Evolutionary conservation across 768 basidiomycete species (phyloP), one percentile per base, ranked within the genome.

Genomic region (Phylloporus arenicola): DNA sequence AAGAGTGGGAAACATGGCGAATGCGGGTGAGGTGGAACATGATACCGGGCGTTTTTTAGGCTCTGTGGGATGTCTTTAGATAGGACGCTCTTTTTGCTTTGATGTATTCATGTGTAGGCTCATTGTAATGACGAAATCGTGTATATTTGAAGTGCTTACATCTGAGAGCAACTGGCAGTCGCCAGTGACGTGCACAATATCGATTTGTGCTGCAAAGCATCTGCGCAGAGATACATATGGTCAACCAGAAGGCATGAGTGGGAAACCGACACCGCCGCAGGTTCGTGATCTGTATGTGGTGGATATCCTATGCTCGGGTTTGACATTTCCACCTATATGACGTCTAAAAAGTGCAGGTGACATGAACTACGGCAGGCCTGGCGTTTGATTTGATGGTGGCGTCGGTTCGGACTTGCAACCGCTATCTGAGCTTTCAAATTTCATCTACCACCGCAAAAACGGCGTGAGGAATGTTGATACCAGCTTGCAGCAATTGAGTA

Each of bases 1-100:
- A 48, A 34, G 45, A 58, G 16, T 60, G 56, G 60, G 54, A 50
- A 33, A 29, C 6, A 9, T 60, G 54, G 56, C 48, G 56, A 13
- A 6, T 19, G 25, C 13, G 22, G 24, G 53, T 54, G 30, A 49
- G 13, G 3, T 61, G 52, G 47, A 41, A 37, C 34, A 42, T 53
- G 39, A 5, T 58, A 3, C 59, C 59, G 1, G 48, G 52, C 37
- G 16, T 60, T 17, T 58, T 42, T 48, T 55, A 51, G 38, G 38
- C 11, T 13, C 12, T 13, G 9, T 17, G 37, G 12, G 19, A 38
- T 20, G 37, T 38, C 37, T 20, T 37, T 19, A 8, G 34, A 19
- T 37, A 17, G 1, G 11, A 39, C 19, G 19, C 20, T 39, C 38
- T 12, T 39, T 39, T 39, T 22, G 38, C 38, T 20, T 39, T 39